phyloP scores from a whole-genome alignment of 169 alveolate species.

The Eimeria zaria region DNA sequence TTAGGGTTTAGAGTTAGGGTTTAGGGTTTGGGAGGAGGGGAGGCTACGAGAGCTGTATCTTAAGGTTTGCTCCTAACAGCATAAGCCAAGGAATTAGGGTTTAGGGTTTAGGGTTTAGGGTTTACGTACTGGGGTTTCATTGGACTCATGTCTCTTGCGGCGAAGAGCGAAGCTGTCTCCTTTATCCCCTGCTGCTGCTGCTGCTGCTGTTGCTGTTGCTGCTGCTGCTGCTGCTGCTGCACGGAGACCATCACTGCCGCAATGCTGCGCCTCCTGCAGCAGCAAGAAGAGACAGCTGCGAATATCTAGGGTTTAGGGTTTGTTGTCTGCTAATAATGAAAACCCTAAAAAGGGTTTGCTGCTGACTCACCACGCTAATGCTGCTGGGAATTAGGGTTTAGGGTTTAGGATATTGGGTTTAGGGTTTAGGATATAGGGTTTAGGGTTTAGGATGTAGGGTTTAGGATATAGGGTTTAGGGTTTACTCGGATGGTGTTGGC shows the following conservation, averaged over 20 bases:
- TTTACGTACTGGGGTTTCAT: slow-evolving; percentile 29
- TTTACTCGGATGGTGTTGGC: not conserved
- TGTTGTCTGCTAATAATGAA: not conserved
- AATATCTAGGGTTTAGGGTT: slow-evolving; percentile 4
- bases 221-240: slow-evolving; percentile 31
- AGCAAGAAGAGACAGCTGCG: not conserved
- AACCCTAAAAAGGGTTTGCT: not conserved
- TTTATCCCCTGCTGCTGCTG: slow-evolving; percentile 8
- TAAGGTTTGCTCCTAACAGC: too few species aligned
- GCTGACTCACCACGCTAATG: not conserved
- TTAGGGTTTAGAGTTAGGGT: not conserved
- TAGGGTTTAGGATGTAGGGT: slow-evolving; percentile 22
- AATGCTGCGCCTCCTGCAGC: slow-evolving; percentile 31
- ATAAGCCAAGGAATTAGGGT: too few species aligned
- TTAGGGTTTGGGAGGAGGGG: not conserved
- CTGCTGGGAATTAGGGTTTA: not conserved
- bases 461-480: slow-evolving; percentile 22
- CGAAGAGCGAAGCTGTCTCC: slow-evolving; percentile 29
- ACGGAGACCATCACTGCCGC: slow-evolving; percentile 20
- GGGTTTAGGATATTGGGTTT: not conserved
- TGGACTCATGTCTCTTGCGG: slow-evolving; percentile 29
- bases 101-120: slow-evolving; percentile 1
- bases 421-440: not conserved
- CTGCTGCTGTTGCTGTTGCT: slow-evolving; percentile 11
- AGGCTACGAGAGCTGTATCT: too few species aligned